Conservation (phyloP, 345 rosid genomes). For the Geranium brycei region DNA sequence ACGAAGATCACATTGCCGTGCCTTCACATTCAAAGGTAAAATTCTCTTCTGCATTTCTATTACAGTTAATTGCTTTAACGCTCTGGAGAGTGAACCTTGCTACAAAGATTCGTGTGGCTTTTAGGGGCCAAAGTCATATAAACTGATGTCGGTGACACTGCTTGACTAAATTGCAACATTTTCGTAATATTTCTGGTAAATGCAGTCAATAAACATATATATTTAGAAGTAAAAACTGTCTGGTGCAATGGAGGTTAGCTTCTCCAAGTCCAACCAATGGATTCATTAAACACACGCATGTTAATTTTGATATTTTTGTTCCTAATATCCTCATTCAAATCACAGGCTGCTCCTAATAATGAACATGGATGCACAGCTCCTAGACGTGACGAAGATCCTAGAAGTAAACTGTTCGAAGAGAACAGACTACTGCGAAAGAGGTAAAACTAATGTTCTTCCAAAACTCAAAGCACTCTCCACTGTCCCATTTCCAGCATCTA, state of each 20-base stretch:
- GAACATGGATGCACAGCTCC: background rate
- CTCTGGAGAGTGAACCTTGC: background rate
- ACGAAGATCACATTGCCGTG: background rate
- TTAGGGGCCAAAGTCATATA: no score
- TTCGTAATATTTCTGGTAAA: no score
- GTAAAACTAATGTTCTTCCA: background rate
- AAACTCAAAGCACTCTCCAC: background rate
- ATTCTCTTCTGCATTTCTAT: background rate
- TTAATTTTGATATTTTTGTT: background rate
- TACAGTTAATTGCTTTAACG: background rate
- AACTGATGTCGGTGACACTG: no score
- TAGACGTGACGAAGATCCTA: background rate
- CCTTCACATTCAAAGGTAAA: conserved; percentile 13
- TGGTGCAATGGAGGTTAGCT: no score
- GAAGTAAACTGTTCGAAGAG: background rate
- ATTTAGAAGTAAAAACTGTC: no score
- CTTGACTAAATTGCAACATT: no score
- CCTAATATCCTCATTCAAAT: background rate
- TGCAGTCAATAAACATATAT: no score
- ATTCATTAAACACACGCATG: no score
- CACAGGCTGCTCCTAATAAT: background rate
- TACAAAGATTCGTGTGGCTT: background rate
- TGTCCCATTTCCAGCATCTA: background rate
- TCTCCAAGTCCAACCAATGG: no score
- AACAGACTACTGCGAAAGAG: background rate